Conservation (phyloP, 164 flowering plant species). For the Aristolochia californica region DNA sequence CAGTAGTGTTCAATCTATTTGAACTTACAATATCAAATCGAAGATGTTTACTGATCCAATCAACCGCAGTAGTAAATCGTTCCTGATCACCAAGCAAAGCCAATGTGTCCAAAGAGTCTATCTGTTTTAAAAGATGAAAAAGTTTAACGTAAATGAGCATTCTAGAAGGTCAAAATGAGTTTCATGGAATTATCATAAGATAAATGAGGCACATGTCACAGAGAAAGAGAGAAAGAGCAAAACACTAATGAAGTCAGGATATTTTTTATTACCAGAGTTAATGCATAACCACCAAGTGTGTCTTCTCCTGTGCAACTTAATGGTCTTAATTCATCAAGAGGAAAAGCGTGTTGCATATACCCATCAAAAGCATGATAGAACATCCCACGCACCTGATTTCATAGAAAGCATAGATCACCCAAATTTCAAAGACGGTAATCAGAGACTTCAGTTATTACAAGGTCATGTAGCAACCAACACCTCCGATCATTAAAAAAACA, state of each 20-base stretch:
- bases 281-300: slow-evolving; percentile 89
- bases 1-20: not conserved
- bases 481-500: too few relatives aligned
- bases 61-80: slow-evolving; percentile 67
- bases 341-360: slow-evolving; percentile 92
- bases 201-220: not conserved
- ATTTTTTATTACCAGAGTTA: slow-evolving; percentile 57
- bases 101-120: slow-evolving; percentile 83
- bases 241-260: too few relatives aligned
- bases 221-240: not conserved
- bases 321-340: slow-evolving; percentile 84
- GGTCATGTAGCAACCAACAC: too few relatives aligned
- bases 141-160: not conserved
- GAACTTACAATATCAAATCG: slow-evolving; percentile 89
- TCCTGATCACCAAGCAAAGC: slow-evolving; percentile 82
- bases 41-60: slow-evolving; percentile 94
- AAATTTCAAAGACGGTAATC: too few relatives aligned
- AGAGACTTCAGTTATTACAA: too few relatives aligned
- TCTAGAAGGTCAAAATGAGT: too few relatives aligned
- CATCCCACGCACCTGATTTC: slow-evolving; percentile 73
- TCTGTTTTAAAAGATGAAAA: slow-evolving; percentile 29
- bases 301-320: slow-evolving; percentile 85
- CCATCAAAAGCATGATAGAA: slow-evolving; percentile 95
- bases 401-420: not conserved
- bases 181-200: too few relatives aligned